Evolutionary conservation across 2,329 filamentous ascomycete genomes (phyloP).

Genomic region (Setomelanomma holmii): DNA sequence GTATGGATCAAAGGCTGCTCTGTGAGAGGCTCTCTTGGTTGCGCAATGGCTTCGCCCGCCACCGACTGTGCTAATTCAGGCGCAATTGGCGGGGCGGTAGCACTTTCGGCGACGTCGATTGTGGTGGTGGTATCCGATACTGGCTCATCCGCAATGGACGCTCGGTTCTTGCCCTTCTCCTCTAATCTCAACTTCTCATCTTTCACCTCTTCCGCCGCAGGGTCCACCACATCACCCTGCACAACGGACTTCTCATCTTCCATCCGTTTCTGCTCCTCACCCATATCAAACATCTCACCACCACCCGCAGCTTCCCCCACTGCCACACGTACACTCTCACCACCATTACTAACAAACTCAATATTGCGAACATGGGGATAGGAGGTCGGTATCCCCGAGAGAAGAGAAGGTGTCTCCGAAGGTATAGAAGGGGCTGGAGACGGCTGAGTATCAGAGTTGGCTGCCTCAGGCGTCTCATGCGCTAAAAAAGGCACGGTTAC

Average conservation of each 20-base stretch:
- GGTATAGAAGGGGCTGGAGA: slow-evolving; percentile 35
- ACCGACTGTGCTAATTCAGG: not conserved
- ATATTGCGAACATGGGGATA: slow-evolving; percentile 34
- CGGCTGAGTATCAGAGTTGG: slow-evolving; percentile 42
- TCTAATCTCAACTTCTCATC: slow-evolving; percentile 1
- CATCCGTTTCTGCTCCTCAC: slow-evolving; percentile 1
- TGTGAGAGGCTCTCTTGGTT: not conserved
- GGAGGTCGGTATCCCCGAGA: slow-evolving; percentile 39
- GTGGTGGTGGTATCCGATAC: not conserved
- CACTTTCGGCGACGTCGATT: not conserved
- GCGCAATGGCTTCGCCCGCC: not conserved
- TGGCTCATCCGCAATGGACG: not conserved
- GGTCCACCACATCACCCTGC: slow-evolving; percentile 4
- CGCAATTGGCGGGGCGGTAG: not conserved
- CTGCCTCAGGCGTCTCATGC: slow-evolving; percentile 41
- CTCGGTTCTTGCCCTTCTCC: not conserved
- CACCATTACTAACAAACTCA: slow-evolving; percentile 31
- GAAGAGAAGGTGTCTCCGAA: slow-evolving; percentile 38
- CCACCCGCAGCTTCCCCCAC: not conserved
- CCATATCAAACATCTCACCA: not conserved
- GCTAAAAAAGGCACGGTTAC: slow-evolving; percentile 39
- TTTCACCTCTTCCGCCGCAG: slow-evolving; percentile 10
- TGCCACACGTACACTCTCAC: slow-evolving; percentile 7
- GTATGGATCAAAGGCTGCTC: slow-evolving; percentile 4
- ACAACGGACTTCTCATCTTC: slow-evolving; percentile 2